A percentile compares a stretch with the other conserved stretches of the same genome.
These are phyloP conservation scores for Trichosanthes cucumerina DNA, from an alignment of 306 rosid genomes.

Conservation along the genomic window DNA sequence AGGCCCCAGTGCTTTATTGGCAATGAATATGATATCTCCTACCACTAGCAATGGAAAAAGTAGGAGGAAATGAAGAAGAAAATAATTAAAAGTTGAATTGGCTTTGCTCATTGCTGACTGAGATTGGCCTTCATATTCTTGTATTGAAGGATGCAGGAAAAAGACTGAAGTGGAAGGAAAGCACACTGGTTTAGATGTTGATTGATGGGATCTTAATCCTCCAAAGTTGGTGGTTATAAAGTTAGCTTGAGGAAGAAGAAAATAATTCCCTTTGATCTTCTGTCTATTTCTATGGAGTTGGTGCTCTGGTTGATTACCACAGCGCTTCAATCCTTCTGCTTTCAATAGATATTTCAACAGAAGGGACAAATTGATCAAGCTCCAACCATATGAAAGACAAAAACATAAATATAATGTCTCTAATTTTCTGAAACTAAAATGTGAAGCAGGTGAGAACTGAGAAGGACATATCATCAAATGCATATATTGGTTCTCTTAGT, in stretches of 20 bases:
- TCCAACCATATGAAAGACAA: neutral
- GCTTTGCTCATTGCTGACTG: neutral
- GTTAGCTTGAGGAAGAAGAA: slow-evolving; percentile 3
- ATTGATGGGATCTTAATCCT: slow-evolving; percentile 6
- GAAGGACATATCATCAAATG: neutral
- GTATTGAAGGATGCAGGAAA: neutral
- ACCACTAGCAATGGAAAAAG: neutral
- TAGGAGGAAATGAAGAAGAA: neutral
- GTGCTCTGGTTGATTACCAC: slow-evolving; percentile 4
- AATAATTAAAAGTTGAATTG: neutral
- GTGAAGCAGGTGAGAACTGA: neutral
- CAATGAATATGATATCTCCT: neutral
- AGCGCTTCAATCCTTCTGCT: neutral
- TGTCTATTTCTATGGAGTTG: slow-evolving; percentile 9
- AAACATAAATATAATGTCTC: neutral
- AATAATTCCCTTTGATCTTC: neutral
- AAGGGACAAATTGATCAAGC: slow-evolving; percentile 1
- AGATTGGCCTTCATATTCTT: neutral
- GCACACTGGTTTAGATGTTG: neutral
- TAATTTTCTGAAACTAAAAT: neutral
- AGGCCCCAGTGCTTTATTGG: slow-evolving; percentile 12
- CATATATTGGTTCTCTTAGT: neutral
- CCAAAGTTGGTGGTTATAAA: neutral
- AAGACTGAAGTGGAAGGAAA: slow-evolving; percentile 6
- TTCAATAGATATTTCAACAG: neutral